Base-by-base conservation (phyloP, 169 alveolate species). In the Miamiensis avidus region DNA sequence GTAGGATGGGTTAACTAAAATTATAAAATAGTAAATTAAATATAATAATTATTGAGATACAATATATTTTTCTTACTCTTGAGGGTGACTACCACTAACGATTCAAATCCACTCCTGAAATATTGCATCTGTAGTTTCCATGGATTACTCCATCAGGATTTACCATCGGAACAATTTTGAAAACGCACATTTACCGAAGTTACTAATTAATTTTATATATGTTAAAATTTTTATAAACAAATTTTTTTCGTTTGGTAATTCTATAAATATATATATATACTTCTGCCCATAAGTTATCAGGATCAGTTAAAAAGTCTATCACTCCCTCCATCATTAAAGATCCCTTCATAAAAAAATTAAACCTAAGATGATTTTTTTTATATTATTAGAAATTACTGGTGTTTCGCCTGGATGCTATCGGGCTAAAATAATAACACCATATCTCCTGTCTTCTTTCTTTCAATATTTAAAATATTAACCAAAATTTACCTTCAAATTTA, bases 141-240 rank as follows among this genome's bases (percentile, higher is more conserved):
- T 89, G 90, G n/a, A 96, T 89, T 0, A 96, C 98, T 27, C 99
- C 99, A 89, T 97, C 99, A 0, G 97, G 97, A 83, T 97, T 97
- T 31, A 95, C 88, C 98, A 97, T 97, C 0, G 99, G 99, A 25
- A 97, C 88, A 65, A 96, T 92, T 82, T 94, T 89, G 83, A 97
- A 96, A 28, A 93, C 92, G 85, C 92, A 95, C 31, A 95, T 91
- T 81, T 94, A 94, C 75, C 98, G 81, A 74, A 97, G 20, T 11
- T 11, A 49, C 96, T 94, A 28, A 92, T 84, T 30, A 93, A 69
- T 0, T 74, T 93, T 91, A 29, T 91, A 49, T 94, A 92, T 90
- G 16, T 94, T 93, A 0, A 93, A 84, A 34, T 89, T 90, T 31
- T 85, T 76, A 83, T 89, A 92, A 76, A 82, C 85, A 84, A 85